Percentiles rank a stretch among this genome's conserved stretches.
Evolutionary conservation across 495 filamentous ascomycete genomes (phyloP).

Genomic region (Halenospora varia): DNA sequence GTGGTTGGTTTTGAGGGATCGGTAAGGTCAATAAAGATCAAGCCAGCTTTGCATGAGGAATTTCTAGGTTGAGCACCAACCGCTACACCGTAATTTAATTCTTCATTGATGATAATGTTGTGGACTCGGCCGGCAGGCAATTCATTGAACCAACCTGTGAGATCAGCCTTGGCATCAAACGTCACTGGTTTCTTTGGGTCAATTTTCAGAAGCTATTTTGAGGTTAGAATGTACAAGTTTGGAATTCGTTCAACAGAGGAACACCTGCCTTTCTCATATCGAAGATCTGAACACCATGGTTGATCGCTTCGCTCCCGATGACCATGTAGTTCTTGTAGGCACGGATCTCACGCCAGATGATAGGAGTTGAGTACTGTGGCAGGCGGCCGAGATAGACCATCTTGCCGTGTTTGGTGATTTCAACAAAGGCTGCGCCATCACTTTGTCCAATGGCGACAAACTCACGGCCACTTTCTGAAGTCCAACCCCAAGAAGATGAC

Average conservation of each 20-base stretch:
- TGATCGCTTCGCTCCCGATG: slow-evolving; percentile 45
- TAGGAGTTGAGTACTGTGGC: slow-evolving; percentile 38
- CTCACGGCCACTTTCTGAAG: slow-evolving; percentile 50
- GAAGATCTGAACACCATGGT: slow-evolving; percentile 50
- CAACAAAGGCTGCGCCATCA: slow-evolving; percentile 54
- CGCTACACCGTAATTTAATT: slow-evolving; percentile 46
- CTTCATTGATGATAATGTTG: slow-evolving; percentile 51
- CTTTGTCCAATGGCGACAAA: slow-evolving; percentile 53
- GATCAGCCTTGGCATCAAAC: slow-evolving; percentile 33
- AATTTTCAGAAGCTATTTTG: slow-evolving; percentile 7
- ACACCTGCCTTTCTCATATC: slow-evolving; percentile 40
- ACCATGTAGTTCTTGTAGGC: slow-evolving; percentile 42
- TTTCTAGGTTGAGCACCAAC: slow-evolving; percentile 45
- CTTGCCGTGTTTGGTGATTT: slow-evolving; percentile 45
- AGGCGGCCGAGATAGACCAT: slow-evolving; percentile 53
- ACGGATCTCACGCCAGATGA: slow-evolving; percentile 48
- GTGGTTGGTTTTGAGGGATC: slow-evolving; percentile 44
- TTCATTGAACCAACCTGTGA: slow-evolving; percentile 34
- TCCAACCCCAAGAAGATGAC: slow-evolving; percentile 45
- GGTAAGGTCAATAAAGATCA: slow-evolving; percentile 52
- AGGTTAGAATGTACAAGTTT: neutral
- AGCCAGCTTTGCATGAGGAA: slow-evolving; percentile 41
- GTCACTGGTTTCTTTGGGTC: slow-evolving; percentile 12
- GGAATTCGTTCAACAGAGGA: neutral
- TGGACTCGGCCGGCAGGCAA: slow-evolving; percentile 46